These are phyloP conservation scores for Monosporascus sp. DNA, from an alignment of 2,329 filamentous ascomycete genomes.

Conservation along the genomic window DNA sequence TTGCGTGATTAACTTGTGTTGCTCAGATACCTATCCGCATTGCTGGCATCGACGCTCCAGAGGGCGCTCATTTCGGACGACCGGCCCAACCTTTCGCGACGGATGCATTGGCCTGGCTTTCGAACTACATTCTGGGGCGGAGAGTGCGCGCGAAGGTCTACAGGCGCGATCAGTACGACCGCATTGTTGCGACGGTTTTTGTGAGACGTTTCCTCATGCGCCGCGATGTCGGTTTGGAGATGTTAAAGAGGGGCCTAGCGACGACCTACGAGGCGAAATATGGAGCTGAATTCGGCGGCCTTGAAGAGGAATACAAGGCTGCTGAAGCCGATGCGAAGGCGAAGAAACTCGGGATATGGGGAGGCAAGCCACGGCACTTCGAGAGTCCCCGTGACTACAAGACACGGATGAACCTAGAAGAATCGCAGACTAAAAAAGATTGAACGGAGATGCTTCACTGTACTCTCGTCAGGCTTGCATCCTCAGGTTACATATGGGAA, in stretches of 20 bases:
- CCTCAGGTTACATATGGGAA: neutral
- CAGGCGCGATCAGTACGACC: slow-evolving; percentile 84
- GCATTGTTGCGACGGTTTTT: slow-evolving; percentile 81
- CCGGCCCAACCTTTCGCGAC: slow-evolving; percentile 78
- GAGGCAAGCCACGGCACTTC: slow-evolving; percentile 53
- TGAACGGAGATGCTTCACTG: slow-evolving; percentile 9
- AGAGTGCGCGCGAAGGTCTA: slow-evolving; percentile 80
- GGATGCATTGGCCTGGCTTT: slow-evolving; percentile 81
- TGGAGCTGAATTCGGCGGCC: slow-evolving; percentile 81
- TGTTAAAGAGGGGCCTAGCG: slow-evolving; percentile 80
- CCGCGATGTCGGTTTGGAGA: slow-evolving; percentile 80
- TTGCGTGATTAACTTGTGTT: slow-evolving; percentile 4
- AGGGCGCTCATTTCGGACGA: slow-evolving; percentile 86
- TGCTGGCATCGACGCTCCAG: slow-evolving; percentile 89
- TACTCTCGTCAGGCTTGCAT: neutral
- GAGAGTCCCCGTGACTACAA: slow-evolving; percentile 92
- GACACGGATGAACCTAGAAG: slow-evolving; percentile 39
- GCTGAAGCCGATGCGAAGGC: slow-evolving; percentile 64
- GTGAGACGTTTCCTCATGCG: slow-evolving; percentile 65
- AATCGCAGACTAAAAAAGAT: slow-evolving; percentile 11
- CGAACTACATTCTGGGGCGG: slow-evolving; percentile 62
- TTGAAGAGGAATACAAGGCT: slow-evolving; percentile 58
- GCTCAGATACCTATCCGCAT: slow-evolving; percentile 78
- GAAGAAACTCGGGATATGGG: slow-evolving; percentile 71
- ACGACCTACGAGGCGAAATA: slow-evolving; percentile 92